Evolutionary conservation across 176 grass and related monocot genomes (phyloP).

Genomic region (Hordeum marinum): DNA sequence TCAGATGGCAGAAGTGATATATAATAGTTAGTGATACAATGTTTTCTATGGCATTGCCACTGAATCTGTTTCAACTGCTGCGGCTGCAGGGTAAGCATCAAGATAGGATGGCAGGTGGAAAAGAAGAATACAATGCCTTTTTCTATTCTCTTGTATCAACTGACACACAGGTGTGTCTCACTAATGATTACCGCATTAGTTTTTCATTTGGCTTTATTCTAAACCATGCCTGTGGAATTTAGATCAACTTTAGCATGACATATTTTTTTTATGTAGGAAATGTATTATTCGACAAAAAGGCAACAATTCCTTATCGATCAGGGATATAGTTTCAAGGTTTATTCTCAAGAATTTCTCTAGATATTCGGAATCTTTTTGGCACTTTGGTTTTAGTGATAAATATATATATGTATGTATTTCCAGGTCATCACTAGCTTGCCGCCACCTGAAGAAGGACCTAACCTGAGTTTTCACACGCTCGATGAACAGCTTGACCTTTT

Average conservation of each 20-base stretch:
- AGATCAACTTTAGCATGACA: slow-evolving; percentile 1
- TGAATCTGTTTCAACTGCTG: slow-evolving; percentile 2
- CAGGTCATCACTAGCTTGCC: slow-evolving; percentile 94
- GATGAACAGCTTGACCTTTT: slow-evolving; percentile 88
- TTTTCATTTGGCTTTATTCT: background rate
- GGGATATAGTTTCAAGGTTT: slow-evolving; percentile 99
- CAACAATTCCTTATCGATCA: slow-evolving; percentile 98
- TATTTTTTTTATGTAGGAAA: slow-evolving; percentile 63
- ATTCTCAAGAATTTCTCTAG: background rate
- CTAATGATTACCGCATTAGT: background rate
- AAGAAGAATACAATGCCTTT: slow-evolving; percentile 99
- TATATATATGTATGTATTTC: slow-evolving; percentile 1
- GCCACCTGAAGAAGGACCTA: slow-evolving; percentile 64
- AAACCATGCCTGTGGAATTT: background rate
- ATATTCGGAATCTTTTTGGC: background rate
- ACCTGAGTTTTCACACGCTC: slow-evolving; percentile 61
- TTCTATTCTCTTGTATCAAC: slow-evolving; percentile 99
- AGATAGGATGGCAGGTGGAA: slow-evolving; percentile 96
- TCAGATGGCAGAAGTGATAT: background rate
- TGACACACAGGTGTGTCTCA: slow-evolving; percentile 72
- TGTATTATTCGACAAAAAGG: slow-evolving; percentile 99
- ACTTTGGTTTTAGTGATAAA: background rate
- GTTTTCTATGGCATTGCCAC: background rate
- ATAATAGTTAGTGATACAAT: background rate
- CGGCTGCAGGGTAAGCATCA: slow-evolving; percentile 69